Base-by-base conservation (phyloP, 306 rosid species). In the Abrus pulchellus region DNA sequence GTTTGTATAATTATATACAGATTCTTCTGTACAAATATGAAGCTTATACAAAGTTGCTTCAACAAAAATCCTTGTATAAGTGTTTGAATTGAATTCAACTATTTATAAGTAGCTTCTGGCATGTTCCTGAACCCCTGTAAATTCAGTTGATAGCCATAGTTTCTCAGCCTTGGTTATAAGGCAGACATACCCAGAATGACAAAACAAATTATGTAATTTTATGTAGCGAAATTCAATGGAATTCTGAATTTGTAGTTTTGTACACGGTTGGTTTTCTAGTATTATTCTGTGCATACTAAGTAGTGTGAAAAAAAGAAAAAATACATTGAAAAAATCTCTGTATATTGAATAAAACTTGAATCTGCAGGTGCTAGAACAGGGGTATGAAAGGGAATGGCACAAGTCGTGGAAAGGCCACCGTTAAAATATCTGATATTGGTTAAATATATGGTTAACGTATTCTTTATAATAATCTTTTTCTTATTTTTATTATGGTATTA, bases 1-100 rank as follows among this genome's bases (percentile, higher is more conserved):
- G 85, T 82, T 81, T 89, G 84, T 89, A 89, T 82, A 87, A 87
- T 86, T 79, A 86, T 70, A 75, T 83, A 81, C 80, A 85, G 83
- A 87, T 88, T 87, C 88, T 47, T 68, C 86, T 91, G 92, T 92
- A 88, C 89, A 88, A 87, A 92, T 80, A 83, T 86, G 93, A 89
- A 83, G 90, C 83, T 80, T 76, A 81, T 87, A 65, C 86, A 71
- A 49, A 86, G 78, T 83, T 82, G 85, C 85, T 82, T 89, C 85
- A 50, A 79, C 86, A 75, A 75, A 82, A 79, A 71, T 41, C 85
- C 56, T 74, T 89, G 93, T 85, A 85, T 53, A 77, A 83, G 87
- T 80, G 89, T 83, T 83, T 80, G 78, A 45, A 74, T 83, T 80
- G 78, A 45, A 74, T 72, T 79, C 44, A 78, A 50, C 80, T 83